A percentile compares a stretch with the other conserved stretches of the same genome.
Conservation (phyloP, 768 basidiomycete species). For the Lactarius tabidus region DNA sequence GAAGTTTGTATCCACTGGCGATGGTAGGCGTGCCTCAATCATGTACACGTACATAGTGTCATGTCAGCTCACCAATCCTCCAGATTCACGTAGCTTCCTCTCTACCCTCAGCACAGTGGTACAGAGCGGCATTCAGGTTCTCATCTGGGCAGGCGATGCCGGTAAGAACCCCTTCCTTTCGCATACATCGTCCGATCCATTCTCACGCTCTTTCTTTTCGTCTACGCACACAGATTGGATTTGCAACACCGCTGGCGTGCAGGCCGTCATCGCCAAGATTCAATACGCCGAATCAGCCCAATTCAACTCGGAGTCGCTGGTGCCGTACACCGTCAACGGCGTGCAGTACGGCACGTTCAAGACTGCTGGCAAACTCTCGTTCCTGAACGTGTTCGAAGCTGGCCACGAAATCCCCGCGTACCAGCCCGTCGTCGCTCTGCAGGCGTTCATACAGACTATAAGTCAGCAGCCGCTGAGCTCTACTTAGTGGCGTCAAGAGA, state of each 20-base stretch:
- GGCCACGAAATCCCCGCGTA: slow-evolving; percentile 31
- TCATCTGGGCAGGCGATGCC: slow-evolving; percentile 45
- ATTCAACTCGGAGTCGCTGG: slow-evolving; percentile 39
- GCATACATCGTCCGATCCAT: slow-evolving; percentile 2
- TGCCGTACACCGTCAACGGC: slow-evolving; percentile 43
- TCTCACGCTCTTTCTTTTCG: slow-evolving; percentile 37
- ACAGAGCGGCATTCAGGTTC: slow-evolving; percentile 36
- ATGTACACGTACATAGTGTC: background rate
- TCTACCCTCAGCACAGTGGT: background rate
- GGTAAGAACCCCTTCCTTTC: background rate
- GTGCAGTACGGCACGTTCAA: slow-evolving; percentile 43
- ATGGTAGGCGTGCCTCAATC: slow-evolving; percentile 40
- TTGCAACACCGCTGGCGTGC: slow-evolving; percentile 43
- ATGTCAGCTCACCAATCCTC: slow-evolving; percentile 29
- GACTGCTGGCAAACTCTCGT: slow-evolving; percentile 45
- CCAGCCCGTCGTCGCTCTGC: slow-evolving; percentile 13
- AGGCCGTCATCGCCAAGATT: slow-evolving; percentile 46
- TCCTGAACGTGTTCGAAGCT: slow-evolving; percentile 43
- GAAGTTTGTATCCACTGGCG: slow-evolving; percentile 40
- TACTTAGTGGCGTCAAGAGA: slow-evolving; percentile 1
- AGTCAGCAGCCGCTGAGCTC: slow-evolving; percentile 11
- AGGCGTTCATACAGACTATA: slow-evolving; percentile 23
- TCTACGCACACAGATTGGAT: slow-evolving; percentile 48
- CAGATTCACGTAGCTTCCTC: slow-evolving; percentile 17
- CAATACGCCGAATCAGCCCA: slow-evolving; percentile 32